Conservation (phyloP, 2,329 filamentous ascomycete genomes). For the Trichoderma polysporum region DNA sequence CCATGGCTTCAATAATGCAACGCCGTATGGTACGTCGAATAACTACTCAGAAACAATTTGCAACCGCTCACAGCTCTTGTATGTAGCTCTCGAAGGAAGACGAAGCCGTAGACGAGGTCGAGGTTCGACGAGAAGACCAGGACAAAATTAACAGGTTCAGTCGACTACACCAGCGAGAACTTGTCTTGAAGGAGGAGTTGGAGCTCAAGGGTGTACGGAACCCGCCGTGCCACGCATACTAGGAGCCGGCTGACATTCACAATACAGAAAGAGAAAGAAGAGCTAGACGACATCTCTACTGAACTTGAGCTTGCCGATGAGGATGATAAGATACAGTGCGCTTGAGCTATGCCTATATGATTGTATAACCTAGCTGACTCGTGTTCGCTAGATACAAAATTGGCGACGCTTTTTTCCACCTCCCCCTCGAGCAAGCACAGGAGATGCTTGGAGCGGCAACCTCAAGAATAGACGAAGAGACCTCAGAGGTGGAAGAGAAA, state of each 20-base stretch:
- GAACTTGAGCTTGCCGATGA: constrained; percentile 95
- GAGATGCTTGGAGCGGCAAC: constrained; percentile 74
- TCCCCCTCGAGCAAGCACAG: constrained; percentile 82
- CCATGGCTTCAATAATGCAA: constrained; percentile 51
- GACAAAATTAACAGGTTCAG: constrained; percentile 99
- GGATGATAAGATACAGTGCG: constrained; percentile 87
- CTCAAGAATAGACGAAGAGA: constrained; percentile 72
- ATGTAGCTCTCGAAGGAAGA: constrained; percentile 92
- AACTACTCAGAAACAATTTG: background rate
- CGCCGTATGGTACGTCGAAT: constrained; percentile 55
- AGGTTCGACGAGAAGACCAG: constrained; percentile 95
- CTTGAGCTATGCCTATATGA: constrained; percentile 21
- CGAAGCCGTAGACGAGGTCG: constrained; percentile 78
- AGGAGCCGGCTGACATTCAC: constrained; percentile 25
- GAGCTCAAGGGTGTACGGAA: constrained; percentile 69
- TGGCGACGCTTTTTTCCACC: constrained; percentile 89
- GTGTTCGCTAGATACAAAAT: constrained; percentile 76
- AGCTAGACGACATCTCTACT: constrained; percentile 85
- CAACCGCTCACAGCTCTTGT: constrained; percentile 17
- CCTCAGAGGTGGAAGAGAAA: constrained; percentile 73
- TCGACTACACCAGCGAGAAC: constrained; percentile 83
- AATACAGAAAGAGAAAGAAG: constrained; percentile 92
- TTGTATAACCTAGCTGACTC: background rate
- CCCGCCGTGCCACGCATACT: background rate
- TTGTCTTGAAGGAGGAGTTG: constrained; percentile 75